Evolutionary conservation across 257 asterid genomes (phyloP), one percentile per base, ranked within the genome.

Genomic region (Solanum bulbocastanum): DNA sequence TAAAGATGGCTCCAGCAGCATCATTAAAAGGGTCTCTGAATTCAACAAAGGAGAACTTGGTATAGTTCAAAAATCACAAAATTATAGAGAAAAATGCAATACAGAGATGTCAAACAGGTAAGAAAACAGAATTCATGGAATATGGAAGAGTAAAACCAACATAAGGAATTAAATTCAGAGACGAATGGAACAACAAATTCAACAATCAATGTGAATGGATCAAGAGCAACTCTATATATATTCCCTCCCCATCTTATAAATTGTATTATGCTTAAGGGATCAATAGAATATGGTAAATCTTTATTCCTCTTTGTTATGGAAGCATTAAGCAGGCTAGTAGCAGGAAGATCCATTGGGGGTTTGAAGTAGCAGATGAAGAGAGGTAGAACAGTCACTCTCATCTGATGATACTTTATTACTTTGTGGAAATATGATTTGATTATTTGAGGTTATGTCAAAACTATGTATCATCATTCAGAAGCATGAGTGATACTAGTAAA

Each of bases 1-100:
- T 88, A 94, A 88, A 65, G 91, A 89, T 81, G 94, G 92, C 71
- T 90, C 96, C 90, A 92, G 91, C 88, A 95, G 91, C 94, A 93
- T 90, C 88, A 88, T 90, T 83, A 90, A 60, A 46, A 95, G 90
- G 83, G 93, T 87, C 87, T 52, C 98, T 94, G 92, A 91, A 87
- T 56, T 89, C 74, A 65, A 14, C 20, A 8, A 65, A 85, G 52
- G 73, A 84, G 18, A 65, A 85, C 40, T 85, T 85, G 8, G 75
- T 36, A 36, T 36, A 74, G 83, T 74, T 74, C 23, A 23, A 73
- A 83, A 56, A 60, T 15, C 20, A 62, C 6, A 75, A 79, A 82
- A 69, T 78, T 14, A 78, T 44, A 71, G 35, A 30, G 86, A 66
- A 74, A 74, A 74, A 42, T 74, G 52, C 33, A 74, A 74, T 39